Base-by-base conservation (phyloP, 208 protist species). In the Acanthamoeba triangularis region DNA sequence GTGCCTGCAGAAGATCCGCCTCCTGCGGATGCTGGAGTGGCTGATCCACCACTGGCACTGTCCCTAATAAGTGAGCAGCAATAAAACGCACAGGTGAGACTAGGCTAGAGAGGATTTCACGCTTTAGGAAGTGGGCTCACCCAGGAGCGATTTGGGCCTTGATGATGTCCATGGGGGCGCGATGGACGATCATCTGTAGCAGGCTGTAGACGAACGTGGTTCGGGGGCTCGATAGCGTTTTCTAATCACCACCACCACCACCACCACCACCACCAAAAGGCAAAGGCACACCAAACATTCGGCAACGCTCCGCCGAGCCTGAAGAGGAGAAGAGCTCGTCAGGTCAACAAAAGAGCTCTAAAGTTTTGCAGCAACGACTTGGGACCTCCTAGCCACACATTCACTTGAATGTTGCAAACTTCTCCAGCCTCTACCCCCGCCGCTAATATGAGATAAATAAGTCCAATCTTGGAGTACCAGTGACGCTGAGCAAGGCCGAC, bases 261-360 rank as follows among this genome's bases (percentile, higher is more conserved):
- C n/a, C n/a, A n/a, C n/a, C n/a, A n/a, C n/a, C n/a, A n/a, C n/a
- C n/a, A n/a, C n/a, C n/a, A n/a, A n/a, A n/a, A n/a, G n/a, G n/a
- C n/a, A n/a, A n/a, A n/a, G n/a, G n/a, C n/a, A 41, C 61, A 23
- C 87, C 87, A 74, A 92, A 92, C 59, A 92, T 69, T 47, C 87
- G 87, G 23, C 87, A 92, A 10, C 87, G 52, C 37, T 92, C 87
- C 7, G 87, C 87, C 14, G 87, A 92, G n/a, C 87, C 87, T 92
- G 47, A 7, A 10, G 33, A 1, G 8, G 47, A 54, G 33, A 41
- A 11, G 76, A 52, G 33, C 4, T 0, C 0, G 37, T 28, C n/a
- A 84, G 1, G 52, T 41, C 20, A 30, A n/a, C n/a, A n/a, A n/a
- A n/a, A n/a, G n/a, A n/a, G n/a, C n/a, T n/a, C n/a, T n/a, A n/a